Base-by-base conservation (phyloP, 2,329 filamentous ascomycete species). In the Ambrosiella xylebori region DNA sequence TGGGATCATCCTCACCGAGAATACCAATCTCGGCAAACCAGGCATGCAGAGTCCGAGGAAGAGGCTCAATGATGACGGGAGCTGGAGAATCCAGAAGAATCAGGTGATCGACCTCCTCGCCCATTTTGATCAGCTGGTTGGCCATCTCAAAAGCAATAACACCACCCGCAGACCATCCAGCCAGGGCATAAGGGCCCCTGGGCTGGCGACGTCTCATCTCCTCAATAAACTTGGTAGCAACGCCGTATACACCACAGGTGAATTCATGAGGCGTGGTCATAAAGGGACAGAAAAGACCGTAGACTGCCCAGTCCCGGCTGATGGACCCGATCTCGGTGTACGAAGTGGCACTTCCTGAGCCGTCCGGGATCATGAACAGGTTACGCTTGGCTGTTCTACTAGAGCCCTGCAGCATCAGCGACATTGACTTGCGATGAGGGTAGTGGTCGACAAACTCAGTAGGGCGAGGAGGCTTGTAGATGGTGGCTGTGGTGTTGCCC, bases 161-260 rank as follows among this genome's bases (percentile, higher is more conserved):
- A 40, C 85, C 85, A 35, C 85, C 86, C 1, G 84, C 85, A n/a
- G 80, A 86, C 85, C 85, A 89, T 27, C 86, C 86, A 13, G 80
- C 78, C 0, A 88, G 69, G 55, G 76, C 75, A 68, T 86, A 87
- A 0, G 83, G 81, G 0, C 85, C 85, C 19, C 72, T 65, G 2
- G 84, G 80, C 68, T 88, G 84, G 55, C 84, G 82, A 4, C 80
- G 78, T 68, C 81, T 82, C 68, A 88, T 85, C 69, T 88, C 84
- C 3, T 75, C 71, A 44, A 69, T 64, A 45, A 64, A 82, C 63
- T 78, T 73, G 40, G 72, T 66, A 37, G 78, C 74, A 61, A 81
- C 74, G 35, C 76, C 76, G 61, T 77, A 72, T 57, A 82, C 74
- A 62, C 77, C 76, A 62, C 76, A 78, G 12, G 71, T 74, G 69